phyloP scores from a whole-genome alignment of 768 basidiomycete species.

The Megacollybia marginata region DNA sequence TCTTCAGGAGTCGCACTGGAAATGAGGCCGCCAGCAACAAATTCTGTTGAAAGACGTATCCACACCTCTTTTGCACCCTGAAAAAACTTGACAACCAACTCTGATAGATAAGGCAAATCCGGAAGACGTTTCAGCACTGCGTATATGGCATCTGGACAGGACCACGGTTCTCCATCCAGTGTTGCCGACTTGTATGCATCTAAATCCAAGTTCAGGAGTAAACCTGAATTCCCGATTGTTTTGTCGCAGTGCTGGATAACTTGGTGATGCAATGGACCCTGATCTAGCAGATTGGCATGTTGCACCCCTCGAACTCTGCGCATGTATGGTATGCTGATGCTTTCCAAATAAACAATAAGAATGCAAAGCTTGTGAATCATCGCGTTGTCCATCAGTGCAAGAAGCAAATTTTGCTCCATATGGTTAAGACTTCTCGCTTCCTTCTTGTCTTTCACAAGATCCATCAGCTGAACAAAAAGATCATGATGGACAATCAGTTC shows the following conservation, averaged over 20 bases:
- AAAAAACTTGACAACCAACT: conserved; percentile 2
- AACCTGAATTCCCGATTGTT: conserved; percentile 2
- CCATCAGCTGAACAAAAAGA: conserved; percentile 11
- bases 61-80: conserved; percentile 1
- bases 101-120: conserved; percentile 1
- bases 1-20: no score
- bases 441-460: conserved; percentile 14
- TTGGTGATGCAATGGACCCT: conserved; percentile 6
- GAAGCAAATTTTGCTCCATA: conserved; percentile 15
- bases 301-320: conserved; percentile 4
- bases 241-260: conserved; percentile 4
- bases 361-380: conserved; percentile 10
- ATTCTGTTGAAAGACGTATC: not conserved
- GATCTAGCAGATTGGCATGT: conserved; percentile 10
- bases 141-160: conserved; percentile 7
- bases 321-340: conserved; percentile 14
- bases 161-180: conserved; percentile 5
- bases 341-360: conserved; percentile 6
- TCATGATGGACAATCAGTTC: conserved; percentile 10
- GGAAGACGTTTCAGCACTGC: not conserved
- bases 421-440: conserved; percentile 7
- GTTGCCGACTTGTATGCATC: not conserved
- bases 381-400: conserved; percentile 7
- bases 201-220: not conserved
- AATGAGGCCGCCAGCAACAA: no score